Evolutionary conservation across 75 land plant species (phyloP), one percentile per base, ranked within the genome.

Genomic region (Isoetes taiwanensis): DNA sequence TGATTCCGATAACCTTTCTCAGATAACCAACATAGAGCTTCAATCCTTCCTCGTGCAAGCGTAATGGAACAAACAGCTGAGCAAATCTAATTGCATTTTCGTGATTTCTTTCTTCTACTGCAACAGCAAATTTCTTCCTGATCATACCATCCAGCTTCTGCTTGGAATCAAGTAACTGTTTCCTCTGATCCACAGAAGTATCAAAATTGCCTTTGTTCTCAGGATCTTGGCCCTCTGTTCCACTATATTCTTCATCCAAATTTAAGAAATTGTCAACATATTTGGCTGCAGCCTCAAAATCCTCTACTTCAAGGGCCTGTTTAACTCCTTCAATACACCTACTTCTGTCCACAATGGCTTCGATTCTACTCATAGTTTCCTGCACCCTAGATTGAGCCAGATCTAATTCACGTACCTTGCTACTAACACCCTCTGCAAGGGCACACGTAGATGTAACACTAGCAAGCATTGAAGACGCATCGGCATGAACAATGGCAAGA

Each of bases 361-460:
- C 83, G 58, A 85, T 74, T 52, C 81, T 68, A 16, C 71, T 41
- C 30, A 82, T 61, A 4, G 86, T 82, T 32, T 58, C 26, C 23
- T 64, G 58, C 23, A 85, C 96, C 12, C 80, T 71, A n/a, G 91
- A 82, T 61, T 85, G 97, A 4, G 97, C 96, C 43, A 78, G 75
- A 59, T 90, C 97, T 27, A 90, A 78, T 57, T 78, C 79, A n/a
- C 97, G 71, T 35, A 85, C 97, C 64, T 82, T 82, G 70, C 76
- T 66, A 61, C 78, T 74, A 57, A 90, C 89, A 5, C 67, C 76
- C 41, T 85, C 85, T 20, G 97, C 97, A 32, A 90, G 78, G 19
- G 56, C 74, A 58, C 75, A 67, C 6, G 97, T 82, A 50, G 86
- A 82, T 1, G 28, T 33, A 39, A 81, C 73, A 46, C 78, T 77